Base-by-base conservation (phyloP, 441 rosid genomes). In the Populus trichocarpa region DNA sequence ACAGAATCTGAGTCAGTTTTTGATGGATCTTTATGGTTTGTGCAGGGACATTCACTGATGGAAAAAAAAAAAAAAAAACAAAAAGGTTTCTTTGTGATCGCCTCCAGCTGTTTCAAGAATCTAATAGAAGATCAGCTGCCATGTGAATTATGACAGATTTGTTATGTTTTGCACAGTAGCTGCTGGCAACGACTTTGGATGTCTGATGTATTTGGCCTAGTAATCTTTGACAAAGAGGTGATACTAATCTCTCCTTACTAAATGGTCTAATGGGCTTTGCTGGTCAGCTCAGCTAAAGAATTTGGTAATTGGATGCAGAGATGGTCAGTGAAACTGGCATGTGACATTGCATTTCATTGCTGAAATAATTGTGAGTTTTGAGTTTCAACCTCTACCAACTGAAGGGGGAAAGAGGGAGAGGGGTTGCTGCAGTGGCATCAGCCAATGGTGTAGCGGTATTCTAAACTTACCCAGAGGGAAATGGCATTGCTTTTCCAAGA, bases 1-100 rank as follows among this genome's bases (percentile, higher is more conserved):
- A 32, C 18, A 20, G 68, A 63, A 53, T 61, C 75, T 18, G 23
- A 50, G 35, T 22, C 67, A 20, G 77, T 75, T 64, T 67, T 14
- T 72, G 78, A 53, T 77, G 61, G 61, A 50, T 67, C 38, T 59
- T n/a, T 16, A 28, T 69, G 64, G 69, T 25, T 28, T 72, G 14
- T 75, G 84, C 76, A 67, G 81, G 73, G 76, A 68, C 65, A 50
- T 59, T 2, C 28, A 28, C 32, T 26, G 71, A 76, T 40, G 32
- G 5, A 3, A 3, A 30, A 30, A 2, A 30, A 28, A 28, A 28
- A 28, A 3, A 28, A 28, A 26, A 28, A n/a, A 71, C 35, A 53
- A 50, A 25, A 40, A 23, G 32, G 32, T 3, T 38, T 8, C 57
- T 25, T 14, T 57, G 74, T 10, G 76, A 75, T 66, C 32, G 69